A percentile compares a stretch with the other conserved stretches of the same genome.
Conservation (phyloP, 1,284 basidiomycete species). For the Anthracocystis setariae region DNA sequence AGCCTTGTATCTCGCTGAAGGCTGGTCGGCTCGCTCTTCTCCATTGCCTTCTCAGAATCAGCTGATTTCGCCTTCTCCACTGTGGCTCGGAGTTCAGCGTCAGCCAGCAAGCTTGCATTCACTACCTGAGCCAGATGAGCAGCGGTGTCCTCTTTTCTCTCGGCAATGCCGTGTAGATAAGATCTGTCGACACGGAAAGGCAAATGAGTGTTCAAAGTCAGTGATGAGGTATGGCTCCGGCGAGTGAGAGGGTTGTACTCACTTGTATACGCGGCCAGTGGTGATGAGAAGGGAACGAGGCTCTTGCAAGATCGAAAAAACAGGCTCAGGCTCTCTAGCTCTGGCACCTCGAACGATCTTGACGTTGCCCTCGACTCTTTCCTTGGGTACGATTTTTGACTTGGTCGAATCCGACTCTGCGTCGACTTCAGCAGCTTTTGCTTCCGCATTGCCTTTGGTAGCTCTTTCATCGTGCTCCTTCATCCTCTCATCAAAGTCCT, state of each 20-base stretch:
- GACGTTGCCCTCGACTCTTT: constrained; percentile 44
- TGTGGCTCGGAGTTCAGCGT: constrained; percentile 19
- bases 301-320: constrained; percentile 63
- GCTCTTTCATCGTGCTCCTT: constrained; percentile 26
- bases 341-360: constrained; percentile 49
- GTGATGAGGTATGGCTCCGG: background rate
- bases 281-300: constrained; percentile 63
- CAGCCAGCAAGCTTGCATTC: constrained; percentile 40
- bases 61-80: constrained; percentile 16
- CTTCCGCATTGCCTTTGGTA: background rate
- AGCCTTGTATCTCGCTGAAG: constrained; percentile 76
- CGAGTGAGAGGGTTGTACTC: too few species aligned
- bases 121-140: constrained; percentile 39
- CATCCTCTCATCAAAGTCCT: constrained; percentile 40
- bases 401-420: background rate
- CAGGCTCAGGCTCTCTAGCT: constrained; percentile 53
- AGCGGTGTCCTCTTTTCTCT: constrained; percentile 67
- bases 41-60: constrained; percentile 68
- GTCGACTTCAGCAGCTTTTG: background rate
- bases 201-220: background rate
- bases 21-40: constrained; percentile 13
- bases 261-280: constrained; percentile 56
- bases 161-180: constrained; percentile 69
- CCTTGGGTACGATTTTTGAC: constrained; percentile 35
- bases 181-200: constrained; percentile 14